phyloP scores from a whole-genome alignment of 1,284 basidiomycete species.

The Taiwanofungus camphoratus region DNA sequence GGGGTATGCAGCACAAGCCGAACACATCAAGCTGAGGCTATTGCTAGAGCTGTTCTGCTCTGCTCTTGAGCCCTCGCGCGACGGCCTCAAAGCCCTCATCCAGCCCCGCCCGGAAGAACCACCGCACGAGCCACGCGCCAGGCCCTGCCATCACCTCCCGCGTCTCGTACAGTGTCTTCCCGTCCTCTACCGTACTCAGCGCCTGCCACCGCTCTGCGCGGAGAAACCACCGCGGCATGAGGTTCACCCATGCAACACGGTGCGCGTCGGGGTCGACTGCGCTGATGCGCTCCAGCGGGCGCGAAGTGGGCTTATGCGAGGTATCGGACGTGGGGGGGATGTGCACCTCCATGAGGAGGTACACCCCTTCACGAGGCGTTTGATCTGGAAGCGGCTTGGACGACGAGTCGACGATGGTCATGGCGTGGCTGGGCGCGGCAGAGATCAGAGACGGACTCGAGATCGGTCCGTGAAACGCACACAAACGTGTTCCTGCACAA shows the following conservation, averaged over 20 bases:
- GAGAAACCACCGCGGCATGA: slow-evolving; percentile 41
- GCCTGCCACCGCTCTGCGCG: slow-evolving; percentile 59
- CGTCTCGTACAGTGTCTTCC: slow-evolving; percentile 59
- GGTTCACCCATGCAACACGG: slow-evolving; percentile 52
- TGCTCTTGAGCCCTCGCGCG: slow-evolving; percentile 50
- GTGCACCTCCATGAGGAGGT: slow-evolving; percentile 47
- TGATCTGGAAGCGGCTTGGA: slow-evolving; percentile 41
- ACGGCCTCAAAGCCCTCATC: slow-evolving; percentile 45
- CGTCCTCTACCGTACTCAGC: slow-evolving; percentile 42
- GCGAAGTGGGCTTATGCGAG: slow-evolving; percentile 22
- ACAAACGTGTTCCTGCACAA: slow-evolving; percentile 66
- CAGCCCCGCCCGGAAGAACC: slow-evolving; percentile 39
- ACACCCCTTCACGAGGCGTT: slow-evolving; percentile 40
- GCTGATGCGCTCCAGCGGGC: slow-evolving; percentile 24
- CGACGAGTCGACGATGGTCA: slow-evolving; percentile 42
- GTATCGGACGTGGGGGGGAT: slow-evolving; percentile 51
- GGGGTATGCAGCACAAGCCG: too few relatives aligned
- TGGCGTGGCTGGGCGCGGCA: slow-evolving; percentile 40
- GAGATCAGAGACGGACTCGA: neutral
- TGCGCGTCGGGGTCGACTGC: slow-evolving; percentile 45
- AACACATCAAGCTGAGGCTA: too few relatives aligned
- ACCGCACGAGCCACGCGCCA: slow-evolving; percentile 49
- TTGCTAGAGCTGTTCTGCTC: slow-evolving; percentile 34
- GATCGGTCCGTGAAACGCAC: slow-evolving; percentile 30
- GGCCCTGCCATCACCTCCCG: slow-evolving; percentile 56